Conservation (phyloP, 2,329 filamentous ascomycete species). For the Beauveria brongniartii region DNA sequence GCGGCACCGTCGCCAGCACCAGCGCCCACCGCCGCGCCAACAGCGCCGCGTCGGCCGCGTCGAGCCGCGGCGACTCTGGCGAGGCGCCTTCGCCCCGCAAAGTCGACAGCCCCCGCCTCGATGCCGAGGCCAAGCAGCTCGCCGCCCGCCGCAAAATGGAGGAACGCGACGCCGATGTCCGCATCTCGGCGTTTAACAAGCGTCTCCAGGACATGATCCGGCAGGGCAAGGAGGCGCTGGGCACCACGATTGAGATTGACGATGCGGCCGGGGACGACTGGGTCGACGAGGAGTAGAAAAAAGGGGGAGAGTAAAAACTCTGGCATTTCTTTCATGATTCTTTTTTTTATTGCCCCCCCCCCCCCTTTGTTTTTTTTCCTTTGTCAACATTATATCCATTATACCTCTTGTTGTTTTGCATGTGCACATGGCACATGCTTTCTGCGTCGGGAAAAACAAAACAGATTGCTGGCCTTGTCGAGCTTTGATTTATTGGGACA, state of each 20-base stretch:
- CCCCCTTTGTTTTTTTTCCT: neutral
- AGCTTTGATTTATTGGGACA: neutral
- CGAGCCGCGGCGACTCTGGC: slow-evolving; percentile 20
- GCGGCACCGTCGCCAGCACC: slow-evolving; percentile 4
- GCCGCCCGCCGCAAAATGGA: slow-evolving; percentile 64
- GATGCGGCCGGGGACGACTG: slow-evolving; percentile 30
- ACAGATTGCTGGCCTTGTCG: neutral
- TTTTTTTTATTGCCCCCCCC: neutral
- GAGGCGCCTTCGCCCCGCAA: neutral
- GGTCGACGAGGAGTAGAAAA: slow-evolving; percentile 30
- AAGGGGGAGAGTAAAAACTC: too few relatives aligned
- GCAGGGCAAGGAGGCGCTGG: slow-evolving; percentile 80
- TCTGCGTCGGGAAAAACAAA: neutral
- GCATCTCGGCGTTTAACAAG: slow-evolving; percentile 71
- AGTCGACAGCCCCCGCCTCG: slow-evolving; percentile 41
- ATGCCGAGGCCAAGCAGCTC: slow-evolving; percentile 63
- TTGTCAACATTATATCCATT: neutral
- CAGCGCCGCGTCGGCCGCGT: slow-evolving; percentile 36
- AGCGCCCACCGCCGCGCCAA: slow-evolving; percentile 35
- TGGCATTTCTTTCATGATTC: neutral
- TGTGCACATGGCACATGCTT: neutral
- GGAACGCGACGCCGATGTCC: slow-evolving; percentile 70
- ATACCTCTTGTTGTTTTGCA: neutral
- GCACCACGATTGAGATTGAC: slow-evolving; percentile 60
- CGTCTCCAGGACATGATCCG: slow-evolving; percentile 79